Evolutionary conservation across 2,329 filamentous ascomycete species (phyloP), one percentile per base, ranked within the genome.

Genomic region (Aschersonia sp.): DNA sequence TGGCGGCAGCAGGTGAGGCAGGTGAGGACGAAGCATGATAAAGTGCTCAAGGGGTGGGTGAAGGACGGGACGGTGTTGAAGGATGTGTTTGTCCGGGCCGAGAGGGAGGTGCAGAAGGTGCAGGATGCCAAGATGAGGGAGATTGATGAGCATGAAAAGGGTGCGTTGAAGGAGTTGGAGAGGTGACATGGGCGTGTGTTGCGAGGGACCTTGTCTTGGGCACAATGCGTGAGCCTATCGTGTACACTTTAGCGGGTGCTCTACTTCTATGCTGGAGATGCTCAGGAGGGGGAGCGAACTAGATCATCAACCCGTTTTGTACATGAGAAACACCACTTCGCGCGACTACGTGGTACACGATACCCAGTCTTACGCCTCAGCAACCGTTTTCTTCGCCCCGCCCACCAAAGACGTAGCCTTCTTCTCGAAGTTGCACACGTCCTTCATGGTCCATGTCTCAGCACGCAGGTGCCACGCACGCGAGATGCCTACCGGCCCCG

Each of bases 81-180:
- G 2, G 75, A 79, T 53, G 58, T 72, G n/a, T 67, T 70, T 52
- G 65, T 65, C 53, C 67, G 70, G 57, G 65, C 75, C 4, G 68
- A 72, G 40, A 69, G 61, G 48, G 65, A 70, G 57, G 53, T 70
- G 57, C 69, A 73, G 56, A 71, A 71, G 62, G 51, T 69, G 50
- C 72, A 74, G 64, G 70, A 75, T 50, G 74, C 74, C 62, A 66
- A 70, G 60, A 69, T 77, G 64, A 67, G 68, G 58, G 66, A 65
- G 48, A 68, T 79, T 44, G 69, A 75, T 44, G 56, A 55, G 9
- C 65, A 64, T 41, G 75, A 80, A 65, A 72, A 6, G 40, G 9
- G 6, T 28, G 6, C 40, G 40, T 42, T 74, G 30, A 67, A 66
- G 55, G 61, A 68, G 58, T 55, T 71, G 12, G 62, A 60, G 54